Conservation (phyloP, 768 basidiomycete species). For the Crassisporium funariophilum region DNA sequence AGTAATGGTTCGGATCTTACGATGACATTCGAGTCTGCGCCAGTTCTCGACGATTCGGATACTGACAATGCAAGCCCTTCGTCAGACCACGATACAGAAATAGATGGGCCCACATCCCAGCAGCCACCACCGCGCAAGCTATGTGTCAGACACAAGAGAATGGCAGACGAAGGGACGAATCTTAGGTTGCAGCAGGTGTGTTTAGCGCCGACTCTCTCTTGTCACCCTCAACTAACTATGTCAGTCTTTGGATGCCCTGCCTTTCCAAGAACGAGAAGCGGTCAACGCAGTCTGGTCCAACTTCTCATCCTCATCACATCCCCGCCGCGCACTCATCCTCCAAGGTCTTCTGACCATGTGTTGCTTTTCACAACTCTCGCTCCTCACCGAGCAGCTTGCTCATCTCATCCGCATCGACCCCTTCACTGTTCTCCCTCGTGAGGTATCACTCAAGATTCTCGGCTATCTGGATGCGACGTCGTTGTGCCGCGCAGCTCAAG, state of each 20-base stretch:
- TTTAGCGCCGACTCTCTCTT: constrained; percentile 5
- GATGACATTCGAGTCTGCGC: constrained; percentile 14
- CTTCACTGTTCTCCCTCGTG: constrained; percentile 86
- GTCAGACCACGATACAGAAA: constrained; percentile 29
- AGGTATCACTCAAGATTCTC: constrained; percentile 85
- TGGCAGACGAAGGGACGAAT: constrained; percentile 95
- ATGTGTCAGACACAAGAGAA: constrained; percentile 91
- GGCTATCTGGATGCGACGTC: constrained; percentile 90
- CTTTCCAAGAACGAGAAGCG: constrained; percentile 81
- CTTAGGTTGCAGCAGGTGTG: constrained; percentile 87
- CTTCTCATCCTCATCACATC: constrained; percentile 93
- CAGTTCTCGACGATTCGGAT: constrained; percentile 29
- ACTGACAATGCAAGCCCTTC: background rate
- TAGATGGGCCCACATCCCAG: constrained; percentile 37
- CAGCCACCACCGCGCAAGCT: constrained; percentile 68
- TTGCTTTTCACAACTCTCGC: constrained; percentile 97
- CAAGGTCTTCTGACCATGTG: constrained; percentile 98
- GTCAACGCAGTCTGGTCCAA: constrained; percentile 95
- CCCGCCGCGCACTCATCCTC: constrained; percentile 89
- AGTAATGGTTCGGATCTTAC: constrained; percentile 14
- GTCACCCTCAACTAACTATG: constrained; percentile 16
- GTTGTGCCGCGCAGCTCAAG: constrained; percentile 91
- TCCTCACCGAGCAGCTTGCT: constrained; percentile 88
- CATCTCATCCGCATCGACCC: constrained; percentile 97
- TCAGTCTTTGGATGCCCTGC: constrained; percentile 89